Percentiles rank a stretch among this genome's conserved stretches.
Conservation (phyloP, 2,329 filamentous ascomycete genomes). For the Gaeumannomyces sp. region DNA sequence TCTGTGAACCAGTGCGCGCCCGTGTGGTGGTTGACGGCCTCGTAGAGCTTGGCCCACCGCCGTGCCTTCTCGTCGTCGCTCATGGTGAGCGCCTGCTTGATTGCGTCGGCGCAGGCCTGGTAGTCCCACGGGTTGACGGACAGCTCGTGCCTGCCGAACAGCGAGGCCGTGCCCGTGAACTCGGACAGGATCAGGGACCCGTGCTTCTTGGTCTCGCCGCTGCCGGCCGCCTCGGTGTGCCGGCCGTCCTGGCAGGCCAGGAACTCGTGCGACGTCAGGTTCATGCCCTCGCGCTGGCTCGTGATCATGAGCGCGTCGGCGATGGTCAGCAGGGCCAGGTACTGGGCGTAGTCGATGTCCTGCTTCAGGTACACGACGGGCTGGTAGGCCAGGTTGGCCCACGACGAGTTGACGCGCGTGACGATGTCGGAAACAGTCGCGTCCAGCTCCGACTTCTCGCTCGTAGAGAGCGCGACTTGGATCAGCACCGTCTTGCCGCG, state of each 20-base stretch:
- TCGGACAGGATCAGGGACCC: constrained; percentile 89
- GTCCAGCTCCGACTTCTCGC: constrained; percentile 81
- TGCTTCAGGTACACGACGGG: constrained; percentile 92
- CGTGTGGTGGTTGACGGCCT: constrained; percentile 72
- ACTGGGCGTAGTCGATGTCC: constrained; percentile 88
- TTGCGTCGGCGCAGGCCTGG: constrained; percentile 76
- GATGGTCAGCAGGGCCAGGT: constrained; percentile 82
- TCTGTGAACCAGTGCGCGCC: constrained; percentile 81
- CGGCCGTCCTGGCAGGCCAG: constrained; percentile 87
- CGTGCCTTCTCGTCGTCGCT: constrained; percentile 62
- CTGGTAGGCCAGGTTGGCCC: constrained; percentile 86
- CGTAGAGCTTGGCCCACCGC: constrained; percentile 69
- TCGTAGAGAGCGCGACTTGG: constrained; percentile 86
- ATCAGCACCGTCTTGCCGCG: constrained; percentile 82
- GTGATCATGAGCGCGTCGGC: constrained; percentile 93
- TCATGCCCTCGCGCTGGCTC: constrained; percentile 95
- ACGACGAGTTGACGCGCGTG: constrained; percentile 84
- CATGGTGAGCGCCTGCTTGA: constrained; percentile 80
- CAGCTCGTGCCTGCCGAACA: constrained; percentile 76
- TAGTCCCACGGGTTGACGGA: constrained; percentile 96
- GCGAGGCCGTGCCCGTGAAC: constrained; percentile 84
- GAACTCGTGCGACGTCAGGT: constrained; percentile 90
- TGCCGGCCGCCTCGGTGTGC: constrained; percentile 50
- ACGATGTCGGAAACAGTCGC: constrained; percentile 89
- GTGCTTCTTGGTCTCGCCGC: constrained; percentile 63